Conservation (phyloP, 2,329 filamentous ascomycete genomes). For the Periconia sp. region DNA sequence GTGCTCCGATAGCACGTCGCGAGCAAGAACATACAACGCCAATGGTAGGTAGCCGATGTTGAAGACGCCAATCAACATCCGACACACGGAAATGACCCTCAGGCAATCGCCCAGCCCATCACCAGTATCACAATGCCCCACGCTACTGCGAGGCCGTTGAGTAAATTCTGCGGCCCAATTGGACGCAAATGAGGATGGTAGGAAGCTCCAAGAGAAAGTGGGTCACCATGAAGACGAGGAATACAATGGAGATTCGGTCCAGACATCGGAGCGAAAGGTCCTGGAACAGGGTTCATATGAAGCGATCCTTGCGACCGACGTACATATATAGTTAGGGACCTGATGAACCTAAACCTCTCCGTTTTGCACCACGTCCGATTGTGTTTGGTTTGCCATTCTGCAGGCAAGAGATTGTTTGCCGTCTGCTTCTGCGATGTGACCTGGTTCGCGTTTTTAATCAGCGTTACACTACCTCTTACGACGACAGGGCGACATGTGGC, state of each 20-base stretch:
- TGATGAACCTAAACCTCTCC: too few relatives aligned
- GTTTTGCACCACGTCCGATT: too few relatives aligned
- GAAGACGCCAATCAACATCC: constrained; percentile 28
- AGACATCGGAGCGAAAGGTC: too few relatives aligned
- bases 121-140: constrained; percentile 25
- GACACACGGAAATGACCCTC: constrained; percentile 33
- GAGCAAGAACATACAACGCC: constrained; percentile 41
- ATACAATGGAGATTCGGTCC: constrained; percentile 46
- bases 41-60: constrained; percentile 34
- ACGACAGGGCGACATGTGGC: too few relatives aligned
- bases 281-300: too few relatives aligned
- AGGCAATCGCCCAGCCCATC: constrained; percentile 39
- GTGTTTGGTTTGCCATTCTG: too few relatives aligned
- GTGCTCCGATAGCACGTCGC: constrained; percentile 43
- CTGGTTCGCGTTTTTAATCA: too few relatives aligned
- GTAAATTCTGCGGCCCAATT: constrained; percentile 15
- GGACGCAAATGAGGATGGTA: constrained; percentile 52
- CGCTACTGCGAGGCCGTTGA: constrained; percentile 17
- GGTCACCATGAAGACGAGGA: constrained; percentile 56
- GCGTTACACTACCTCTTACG: too few relatives aligned
- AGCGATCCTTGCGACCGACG: too few relatives aligned
- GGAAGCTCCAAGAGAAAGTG: constrained; percentile 57
- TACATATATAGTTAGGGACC: too few relatives aligned
- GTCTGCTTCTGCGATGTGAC: too few relatives aligned
- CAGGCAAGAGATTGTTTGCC: too few relatives aligned